Conservation (phyloP, 176 grass and related monocot species). For the Musa troglodytarum region DNA sequence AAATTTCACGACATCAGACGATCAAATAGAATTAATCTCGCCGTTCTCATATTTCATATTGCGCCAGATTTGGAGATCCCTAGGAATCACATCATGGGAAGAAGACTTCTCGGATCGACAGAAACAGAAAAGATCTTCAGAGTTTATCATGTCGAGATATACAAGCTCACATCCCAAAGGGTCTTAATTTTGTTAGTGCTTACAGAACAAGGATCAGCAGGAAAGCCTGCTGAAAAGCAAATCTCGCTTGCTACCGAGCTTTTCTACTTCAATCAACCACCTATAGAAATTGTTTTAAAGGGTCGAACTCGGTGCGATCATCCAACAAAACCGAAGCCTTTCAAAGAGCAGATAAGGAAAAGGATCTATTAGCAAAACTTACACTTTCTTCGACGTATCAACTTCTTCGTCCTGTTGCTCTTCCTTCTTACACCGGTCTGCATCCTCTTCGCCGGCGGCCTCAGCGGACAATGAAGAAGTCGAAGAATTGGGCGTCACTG, state of each 20-base stretch:
- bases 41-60: too few species aligned
- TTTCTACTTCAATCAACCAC: background rate
- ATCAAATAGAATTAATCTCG: too few species aligned
- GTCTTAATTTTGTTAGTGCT: conserved; percentile 21
- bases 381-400: conserved; percentile 68
- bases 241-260: background rate
- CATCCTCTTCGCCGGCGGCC: conserved; percentile 44
- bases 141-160: background rate
- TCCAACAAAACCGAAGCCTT: too few species aligned
- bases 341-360: too few species aligned
- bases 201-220: background rate
- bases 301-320: too few species aligned
- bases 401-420: conserved; percentile 37
- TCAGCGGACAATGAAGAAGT: conserved; percentile 69
- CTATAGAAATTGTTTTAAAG: too few species aligned
- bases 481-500: conserved; percentile 72
- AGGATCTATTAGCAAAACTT: conserved; percentile 10
- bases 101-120: background rate
- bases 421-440: conserved; percentile 28
- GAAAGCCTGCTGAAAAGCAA: background rate
- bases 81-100: background rate
- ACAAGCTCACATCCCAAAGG: too few species aligned
- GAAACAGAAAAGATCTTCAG: background rate
- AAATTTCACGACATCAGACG: too few species aligned
- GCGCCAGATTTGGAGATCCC: too few species aligned